Base-by-base conservation (phyloP, 192 early-diverging fungal species). In the Coemansia erecta region DNA sequence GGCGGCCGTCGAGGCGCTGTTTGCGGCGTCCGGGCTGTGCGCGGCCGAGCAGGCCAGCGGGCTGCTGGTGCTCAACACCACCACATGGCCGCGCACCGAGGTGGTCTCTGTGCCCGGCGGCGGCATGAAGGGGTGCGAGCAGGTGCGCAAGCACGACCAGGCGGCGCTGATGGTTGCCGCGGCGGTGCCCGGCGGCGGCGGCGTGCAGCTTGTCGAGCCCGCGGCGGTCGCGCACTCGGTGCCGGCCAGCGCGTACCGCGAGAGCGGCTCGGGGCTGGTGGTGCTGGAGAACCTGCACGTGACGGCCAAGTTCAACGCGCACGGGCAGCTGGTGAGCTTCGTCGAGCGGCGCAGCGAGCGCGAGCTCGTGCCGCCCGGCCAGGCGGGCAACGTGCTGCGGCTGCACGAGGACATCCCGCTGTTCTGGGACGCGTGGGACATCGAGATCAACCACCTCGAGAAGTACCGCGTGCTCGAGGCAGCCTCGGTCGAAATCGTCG, bases 381-480 rank as follows among this genome's bases (percentile, higher is more conserved):
- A 37, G 2, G 51, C 31, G 21, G 55, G 57, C 26, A 97, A 98
- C 81, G 82, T 88, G 19, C 85, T 96, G 55, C 81, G 82, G 39
- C 61, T 94, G 49, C 92, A 85, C 66, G 94, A 97, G 56, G 95
- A 98, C 73, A 82, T 92, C 42, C 90, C 90, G 14, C 60, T 93
- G 21, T 90, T 82, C 72, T 95, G 92, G 91, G 93, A 95, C 64
- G 92, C 89, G 0, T 91, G 89, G 72, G 76, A 87, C 57, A 91
- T 97, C 23, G 95, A 99, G 66, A 86, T 97, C 19, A 98, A 97
- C 74, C 93, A 93, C 70, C 76, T 93, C 21, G 92, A 97, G 63
- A 98, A 94, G 66, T 83, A 82, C n/a, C 70, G 69, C 26, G 84
- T 85, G 45, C 85, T 86, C 3, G 64, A 54, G 19, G 74, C 81